A percentile compares a stretch with the other conserved stretches of the same genome.
Conservation (phyloP, 768 basidiomycete genomes). For the Mycena floridula region DNA sequence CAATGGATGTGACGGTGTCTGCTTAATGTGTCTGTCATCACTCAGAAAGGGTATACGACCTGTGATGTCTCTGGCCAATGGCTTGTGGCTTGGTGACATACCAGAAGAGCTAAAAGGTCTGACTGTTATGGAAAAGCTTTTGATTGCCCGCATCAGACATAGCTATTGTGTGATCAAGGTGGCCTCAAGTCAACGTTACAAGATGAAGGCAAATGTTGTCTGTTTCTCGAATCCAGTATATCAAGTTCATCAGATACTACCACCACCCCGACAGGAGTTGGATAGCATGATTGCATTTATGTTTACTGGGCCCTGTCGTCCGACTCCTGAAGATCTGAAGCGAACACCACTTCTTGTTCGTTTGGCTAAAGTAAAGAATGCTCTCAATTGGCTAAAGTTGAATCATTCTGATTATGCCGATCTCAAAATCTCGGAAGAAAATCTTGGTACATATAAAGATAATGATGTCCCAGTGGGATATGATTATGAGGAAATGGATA, state of each 20-base stretch:
- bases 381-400: constrained; percentile 27
- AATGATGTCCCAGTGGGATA: constrained; percentile 17
- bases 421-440: constrained; percentile 20
- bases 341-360: constrained; percentile 12
- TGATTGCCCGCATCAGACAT: constrained; percentile 15
- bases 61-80: constrained; percentile 16
- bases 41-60: background rate
- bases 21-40: background rate
- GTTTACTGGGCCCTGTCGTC: constrained; percentile 9
- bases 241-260: constrained; percentile 9
- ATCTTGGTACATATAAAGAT: constrained; percentile 17
- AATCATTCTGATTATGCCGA: constrained; percentile 28
- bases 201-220: no score
- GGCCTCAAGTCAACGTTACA: constrained; percentile 5
- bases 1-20: background rate
- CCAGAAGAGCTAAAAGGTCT: constrained; percentile 16
- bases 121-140: constrained; percentile 17
- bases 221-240: constrained; percentile 11
- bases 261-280: constrained; percentile 6
- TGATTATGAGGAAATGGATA: constrained; percentile 13
- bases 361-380: constrained; percentile 12
- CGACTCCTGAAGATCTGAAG: background rate
- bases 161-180: constrained; percentile 18
- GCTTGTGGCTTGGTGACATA: constrained; percentile 24
- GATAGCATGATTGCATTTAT: constrained; percentile 8